Conservation (phyloP, 1,284 basidiomycete species). For the Malassezia obtusa region DNA sequence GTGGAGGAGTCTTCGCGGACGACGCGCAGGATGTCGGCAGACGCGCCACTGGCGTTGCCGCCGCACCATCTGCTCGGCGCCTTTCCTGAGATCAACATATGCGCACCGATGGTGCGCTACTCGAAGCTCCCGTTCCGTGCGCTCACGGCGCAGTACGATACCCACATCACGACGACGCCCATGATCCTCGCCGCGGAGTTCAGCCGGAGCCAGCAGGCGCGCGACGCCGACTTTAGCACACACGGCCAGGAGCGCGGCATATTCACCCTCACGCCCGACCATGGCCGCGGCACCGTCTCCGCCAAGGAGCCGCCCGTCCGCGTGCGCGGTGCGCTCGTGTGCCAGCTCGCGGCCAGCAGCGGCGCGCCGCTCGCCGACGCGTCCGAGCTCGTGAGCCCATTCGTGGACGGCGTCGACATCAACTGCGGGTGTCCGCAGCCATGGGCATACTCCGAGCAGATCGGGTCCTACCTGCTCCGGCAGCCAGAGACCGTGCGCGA, state of each 20-base stretch:
- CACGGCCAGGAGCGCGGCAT: constrained; percentile 52
- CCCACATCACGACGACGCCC: constrained; percentile 57
- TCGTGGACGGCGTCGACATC: constrained; percentile 56
- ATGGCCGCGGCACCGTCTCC: not conserved
- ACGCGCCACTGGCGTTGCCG: constrained; percentile 14
- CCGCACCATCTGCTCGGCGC: constrained; percentile 29
- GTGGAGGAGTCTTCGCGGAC: too few relatives aligned
- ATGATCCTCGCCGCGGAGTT: constrained; percentile 58
- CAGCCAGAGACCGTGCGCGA: constrained; percentile 56
- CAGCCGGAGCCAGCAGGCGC: constrained; percentile 53
- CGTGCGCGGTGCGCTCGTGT: constrained; percentile 53
- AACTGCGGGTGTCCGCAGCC: constrained; percentile 52
- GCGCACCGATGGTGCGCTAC: constrained; percentile 55
- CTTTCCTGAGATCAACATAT: constrained; percentile 29
- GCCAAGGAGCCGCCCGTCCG: constrained; percentile 4
- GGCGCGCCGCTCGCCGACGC: constrained; percentile 54
- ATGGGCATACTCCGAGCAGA: constrained; percentile 51
- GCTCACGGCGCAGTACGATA: constrained; percentile 55
- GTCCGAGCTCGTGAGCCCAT: constrained; percentile 53
- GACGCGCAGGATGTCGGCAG: not conserved
- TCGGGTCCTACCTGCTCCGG: constrained; percentile 56
- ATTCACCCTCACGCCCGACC: not conserved
- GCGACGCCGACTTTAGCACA: constrained; percentile 55
- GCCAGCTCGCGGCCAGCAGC: constrained; percentile 56
- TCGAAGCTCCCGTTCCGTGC: constrained; percentile 57